A percentile compares a stretch with the other conserved stretches of the same genome.
phyloP scores from a whole-genome alignment of 2,329 filamentous ascomycete genomes.

The Ceratocystis eucalypticola region DNA sequence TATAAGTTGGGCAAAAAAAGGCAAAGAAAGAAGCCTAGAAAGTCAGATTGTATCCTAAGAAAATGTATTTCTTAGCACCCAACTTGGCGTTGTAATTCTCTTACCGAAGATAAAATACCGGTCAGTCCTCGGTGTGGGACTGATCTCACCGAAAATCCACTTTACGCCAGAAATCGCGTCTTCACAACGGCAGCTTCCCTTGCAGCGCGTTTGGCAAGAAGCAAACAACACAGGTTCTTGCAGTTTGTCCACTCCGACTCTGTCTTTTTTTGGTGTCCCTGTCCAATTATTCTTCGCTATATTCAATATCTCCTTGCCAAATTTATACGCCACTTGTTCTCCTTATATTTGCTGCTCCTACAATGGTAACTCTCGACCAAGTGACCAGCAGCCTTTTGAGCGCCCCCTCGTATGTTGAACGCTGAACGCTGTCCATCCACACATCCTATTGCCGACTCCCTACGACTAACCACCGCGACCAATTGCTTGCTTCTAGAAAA shows the following conservation, averaged over 20 bases:
- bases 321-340: neutral
- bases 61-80: neutral
- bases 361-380: conserved; percentile 28
- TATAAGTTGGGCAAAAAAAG: too few relatives aligned
- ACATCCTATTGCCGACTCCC: conserved; percentile 8
- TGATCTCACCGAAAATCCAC: neutral
- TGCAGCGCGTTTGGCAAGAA: neutral
- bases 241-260: neutral
- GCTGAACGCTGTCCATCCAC: conserved; percentile 21
- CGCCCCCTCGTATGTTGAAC: conserved; percentile 25
- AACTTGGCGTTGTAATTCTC: neutral
- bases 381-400: conserved; percentile 27
- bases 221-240: neutral
- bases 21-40: too few relatives aligned
- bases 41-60: too few relatives aligned
- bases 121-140: neutral
- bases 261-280: neutral
- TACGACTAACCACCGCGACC: neutral
- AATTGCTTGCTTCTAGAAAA: neutral
- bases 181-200: neutral
- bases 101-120: neutral
- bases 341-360: conserved; percentile 11
- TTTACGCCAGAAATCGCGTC: conserved; percentile 7
- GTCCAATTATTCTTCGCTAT: neutral
- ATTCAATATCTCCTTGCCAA: neutral